Evolutionary conservation across 495 filamentous ascomycete species (phyloP), one percentile per base, ranked within the genome.

Genomic region (Lophiostoma macrostomum): DNA sequence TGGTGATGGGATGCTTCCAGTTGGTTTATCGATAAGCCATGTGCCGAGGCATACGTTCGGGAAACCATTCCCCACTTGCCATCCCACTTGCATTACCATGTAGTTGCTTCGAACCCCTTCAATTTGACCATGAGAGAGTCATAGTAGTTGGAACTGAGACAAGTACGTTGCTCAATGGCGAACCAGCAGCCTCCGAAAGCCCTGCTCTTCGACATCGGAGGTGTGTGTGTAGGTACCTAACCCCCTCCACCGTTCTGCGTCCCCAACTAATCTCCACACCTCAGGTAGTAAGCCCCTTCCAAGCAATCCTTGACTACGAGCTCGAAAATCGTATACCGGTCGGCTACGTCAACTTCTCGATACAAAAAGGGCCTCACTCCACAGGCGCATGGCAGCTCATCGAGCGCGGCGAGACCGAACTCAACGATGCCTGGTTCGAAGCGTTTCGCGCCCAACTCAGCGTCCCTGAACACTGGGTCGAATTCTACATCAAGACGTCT

Each of bases 121-220:
- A 27, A 22, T 3, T n/a, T n/a, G n/a, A 32, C 20, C 12, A 58
- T 58, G 54, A 58, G 50, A 50, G 28, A 30, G 5, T 28, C 10
- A 44, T 58, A 58, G 31, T 38, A 30, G 5, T 20, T 27, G 12
- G 18, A 14, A 29, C 20, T 38, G 24, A 22, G 20, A 53, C 36
- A 28, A 24, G 10, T 4, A 14, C 47, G 5, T 28, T 31, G 23
- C 14, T n/a, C n/a, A n/a, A n/a, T n/a, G n/a, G n/a, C n/a, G n/a
- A n/a, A 29, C 8, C 30, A 25, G 18, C 32, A 36, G 61, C 69
- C 73, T 47, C 86, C 90, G 16, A 83, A 90, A 63, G 90, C 88
- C 49, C 72, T 96, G 24, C 74, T 98, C 31, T 98, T 98, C 68
- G 93, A 98, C 71, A 91, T 98, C 65, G 93, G 93, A 36, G 93